phyloP scores from a whole-genome alignment of 768 basidiomycete species.

The Lactifluus volemus region DNA sequence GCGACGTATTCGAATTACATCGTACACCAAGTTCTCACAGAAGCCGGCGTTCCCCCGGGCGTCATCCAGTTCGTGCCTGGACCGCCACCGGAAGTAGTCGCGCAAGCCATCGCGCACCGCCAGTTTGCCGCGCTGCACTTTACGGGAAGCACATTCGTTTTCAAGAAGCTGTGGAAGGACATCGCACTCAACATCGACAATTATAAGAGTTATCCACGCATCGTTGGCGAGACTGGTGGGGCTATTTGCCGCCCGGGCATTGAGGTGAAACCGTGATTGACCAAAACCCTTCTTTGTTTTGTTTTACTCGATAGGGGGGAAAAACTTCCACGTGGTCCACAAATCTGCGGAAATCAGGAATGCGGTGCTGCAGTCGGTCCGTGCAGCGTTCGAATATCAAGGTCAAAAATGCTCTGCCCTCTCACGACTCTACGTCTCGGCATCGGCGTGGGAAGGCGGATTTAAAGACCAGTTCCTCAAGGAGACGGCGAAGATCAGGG shows the following conservation, averaged over 20 bases:
- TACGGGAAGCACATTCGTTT: constrained; percentile 91
- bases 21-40: constrained; percentile 80
- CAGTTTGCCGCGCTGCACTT: constrained; percentile 89
- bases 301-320: constrained; percentile 47
- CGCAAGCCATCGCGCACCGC: constrained; percentile 69
- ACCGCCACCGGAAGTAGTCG: constrained; percentile 76
- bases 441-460: constrained; percentile 72
- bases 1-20: constrained; percentile 96
- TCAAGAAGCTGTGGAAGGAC: constrained; percentile 95
- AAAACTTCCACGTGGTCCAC: constrained; percentile 97
- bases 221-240: constrained; percentile 88
- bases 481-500: constrained; percentile 77
- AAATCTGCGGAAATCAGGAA: constrained; percentile 78
- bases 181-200: constrained; percentile 82
- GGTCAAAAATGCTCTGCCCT: constrained; percentile 97
- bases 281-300: background rate
- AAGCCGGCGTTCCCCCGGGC: constrained; percentile 89
- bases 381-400: constrained; percentile 94
- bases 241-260: too few relatives aligned
- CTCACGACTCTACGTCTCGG: constrained; percentile 85
- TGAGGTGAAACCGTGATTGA: background rate
- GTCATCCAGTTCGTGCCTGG: constrained; percentile 98
- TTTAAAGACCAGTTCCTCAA: constrained; percentile 74
- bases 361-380: constrained; percentile 81
- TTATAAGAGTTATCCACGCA: constrained; percentile 85